Base-by-base conservation (phyloP, 1,284 basidiomycete genomes). In the Chalciporus piperatoides region DNA sequence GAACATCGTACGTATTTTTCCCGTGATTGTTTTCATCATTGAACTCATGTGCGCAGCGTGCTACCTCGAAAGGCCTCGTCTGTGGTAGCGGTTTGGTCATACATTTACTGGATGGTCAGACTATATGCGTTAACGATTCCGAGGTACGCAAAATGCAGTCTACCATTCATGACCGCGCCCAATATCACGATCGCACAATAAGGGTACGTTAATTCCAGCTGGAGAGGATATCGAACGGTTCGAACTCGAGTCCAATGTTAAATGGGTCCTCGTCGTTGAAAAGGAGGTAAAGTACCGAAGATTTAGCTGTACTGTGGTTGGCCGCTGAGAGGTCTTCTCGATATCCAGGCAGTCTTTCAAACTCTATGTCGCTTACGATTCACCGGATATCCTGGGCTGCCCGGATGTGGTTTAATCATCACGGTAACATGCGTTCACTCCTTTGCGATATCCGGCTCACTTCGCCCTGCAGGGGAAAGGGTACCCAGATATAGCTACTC, bases 401-500 rank as follows among this genome's bases (percentile, higher is more conserved):
- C 78, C 4, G 84, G 82, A 1, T 68, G 71, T 40, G 88, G 90
- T 1, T 60, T 92, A 21, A 71, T 90, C 32, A 76, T 92, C 56
- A 92, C 90, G 5, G 88, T 86, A 44, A 52, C 45, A 56, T 39
- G 5, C 15, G 25, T 23, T 0, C 35, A 19, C 19, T 6, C 27
- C 28, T 24, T 25, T 24, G 14, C 48, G n/a, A 32, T 19, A 44
- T 9, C 11, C 23, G 6, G 14, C 44, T 63, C 45, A 68, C 46
- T 25, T 24, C 3, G 6, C 17, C 24, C 14, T 41, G 12, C 58
- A 94, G 92, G 94, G 94, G 2, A 96, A 96, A 68, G 94, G 94
- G 1, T 97, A 95, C 67, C 93, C 94, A 0, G 94, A 97, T 61
- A 67, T 96, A 1, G 85, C 92, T 1, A 95, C 94, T 1, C 79